Conservation (phyloP, 345 rosid genomes). For the Boechera retrofracta region DNA sequence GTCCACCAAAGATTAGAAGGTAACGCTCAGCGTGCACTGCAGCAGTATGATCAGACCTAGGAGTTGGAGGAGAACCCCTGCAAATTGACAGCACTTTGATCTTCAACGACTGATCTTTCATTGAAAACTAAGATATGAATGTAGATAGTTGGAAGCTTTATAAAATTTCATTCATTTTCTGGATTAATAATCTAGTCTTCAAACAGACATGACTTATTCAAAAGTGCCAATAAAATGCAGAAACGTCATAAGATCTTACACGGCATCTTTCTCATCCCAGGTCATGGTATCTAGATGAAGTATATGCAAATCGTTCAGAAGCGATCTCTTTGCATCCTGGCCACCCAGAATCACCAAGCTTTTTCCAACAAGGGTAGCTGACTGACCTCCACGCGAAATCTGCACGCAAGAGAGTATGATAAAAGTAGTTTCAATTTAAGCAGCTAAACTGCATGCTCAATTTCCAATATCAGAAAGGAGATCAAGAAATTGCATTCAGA, state of each 20-base stretch:
- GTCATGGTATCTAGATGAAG: constrained; percentile 95
- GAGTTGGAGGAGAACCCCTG: constrained; percentile 93
- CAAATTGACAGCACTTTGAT: constrained; percentile 29
- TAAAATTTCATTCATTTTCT: constrained; percentile 10
- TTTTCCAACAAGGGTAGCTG: constrained; percentile 80
- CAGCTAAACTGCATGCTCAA: constrained; percentile 18
- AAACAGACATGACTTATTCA: neutral
- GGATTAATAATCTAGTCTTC: neutral
- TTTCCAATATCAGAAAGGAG: constrained; percentile 10
- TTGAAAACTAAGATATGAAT: constrained; percentile 6
- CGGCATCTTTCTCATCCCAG: constrained; percentile 90
- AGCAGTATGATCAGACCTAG: constrained; percentile 94
- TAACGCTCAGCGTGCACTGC: constrained; percentile 93
- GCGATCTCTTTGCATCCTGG: constrained; percentile 78
- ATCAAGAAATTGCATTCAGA: neutral
- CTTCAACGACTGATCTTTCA: neutral
- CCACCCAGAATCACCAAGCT: constrained; percentile 93
- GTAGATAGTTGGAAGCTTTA: constrained; percentile 14
- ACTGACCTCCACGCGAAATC: constrained; percentile 97
- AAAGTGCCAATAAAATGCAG: constrained; percentile 12
- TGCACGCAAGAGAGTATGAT: constrained; percentile 44
- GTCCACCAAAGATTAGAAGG: constrained; percentile 95
- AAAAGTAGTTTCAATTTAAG: neutral
- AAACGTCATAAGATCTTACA: constrained; percentile 58
- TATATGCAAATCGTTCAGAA: constrained; percentile 87